Evolutionary conservation across 1,284 basidiomycete genomes (phyloP), one percentile per base, ranked within the genome.

Genomic region (Trametes polyzona): DNA sequence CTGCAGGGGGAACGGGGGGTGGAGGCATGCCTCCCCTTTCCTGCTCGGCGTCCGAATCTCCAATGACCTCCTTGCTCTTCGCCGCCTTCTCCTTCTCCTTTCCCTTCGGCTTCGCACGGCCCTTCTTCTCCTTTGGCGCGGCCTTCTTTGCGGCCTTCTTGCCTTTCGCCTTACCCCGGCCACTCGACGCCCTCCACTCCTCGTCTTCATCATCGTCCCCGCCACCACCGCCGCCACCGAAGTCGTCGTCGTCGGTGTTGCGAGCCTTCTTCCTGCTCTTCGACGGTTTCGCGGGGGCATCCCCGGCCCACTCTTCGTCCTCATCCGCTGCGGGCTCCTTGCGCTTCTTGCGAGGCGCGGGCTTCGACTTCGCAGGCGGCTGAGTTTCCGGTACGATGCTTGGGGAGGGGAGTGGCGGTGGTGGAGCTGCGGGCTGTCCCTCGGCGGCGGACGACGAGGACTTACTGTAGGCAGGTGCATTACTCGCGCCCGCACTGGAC

Each of bases 201-300:
- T 64, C 67, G 21, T 70, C 67, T 29, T 67, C 66, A 21, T 67
- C 67, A 16, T 68, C 64, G 3, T 57, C 62, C 41, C 10, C 39
- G 7, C 42, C 51, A 17, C 42, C 42, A 4, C 52, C 42, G 19
- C 42, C 51, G 14, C 39, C 52, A n/a, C 44, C 70, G 10, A 64
- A 66, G 24, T 71, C 68, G 32, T 68, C 66, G 26, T 68, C 67
- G 35, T 68, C 64, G 0, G 56, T 52, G 37, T 10, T n/a, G n/a
- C 61, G 61, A 8, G 58, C 50, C 52, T 62, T 64, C 59, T 60
- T 61, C 49, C 59, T 63, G 41, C 53, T 51, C 58, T 58, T 66
- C 12, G 55, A 27, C 35, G 62, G 56, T 49, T 59, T 59, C 26
- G 59, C 43, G 17, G 52, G 24, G 12, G 48, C 29, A 5, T 63